Base-by-base conservation (phyloP, 2,329 filamentous ascomycete species). In the Fusarium scirpi region DNA sequence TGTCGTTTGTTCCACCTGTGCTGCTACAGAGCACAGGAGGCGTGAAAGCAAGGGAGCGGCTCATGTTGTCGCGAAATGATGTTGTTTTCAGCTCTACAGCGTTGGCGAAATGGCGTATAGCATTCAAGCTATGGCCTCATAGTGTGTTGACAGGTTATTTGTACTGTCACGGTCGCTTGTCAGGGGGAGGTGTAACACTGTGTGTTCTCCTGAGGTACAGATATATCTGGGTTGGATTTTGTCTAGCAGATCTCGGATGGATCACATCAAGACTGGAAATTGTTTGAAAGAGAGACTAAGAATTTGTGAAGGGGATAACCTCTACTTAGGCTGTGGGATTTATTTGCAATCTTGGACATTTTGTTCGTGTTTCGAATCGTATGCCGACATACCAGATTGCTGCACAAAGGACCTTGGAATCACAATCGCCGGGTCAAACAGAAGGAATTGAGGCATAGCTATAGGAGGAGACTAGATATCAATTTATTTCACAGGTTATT, bases 1-100 rank as follows among this genome's bases (percentile, higher is more conserved):
- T 10, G 34, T 70, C 15, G 51, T 46, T 22, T 70, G 68, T 16
- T 20, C 44, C 13, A 44, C 20, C 20, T 70, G 68, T 24, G 41
- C 45, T 8, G 30, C 44, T 7, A 30, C 29, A 8, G 60, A 65
- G 55, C 34, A 46, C 24, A 52, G 49, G 24, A 57, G 43, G 38
- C 30, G 55, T 15, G 65, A 34, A 10, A 32, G 18, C 6, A 54
- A 59, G 41, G 51, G 41, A 13, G 38, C 54, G 44, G 48, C 24
- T 5, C 45, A 53, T 20, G 22, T 56, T 20, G 22, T 18, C 25
- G 48, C 54, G 15, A 64, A 52, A 44, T 64, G 22, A 68, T 32
- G 20, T 13, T 4, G 24, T 6, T 12, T 5, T 25, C 12, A 22
- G n/a, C 32, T 34, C 6, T 22, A 11, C 6, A 29, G 51, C 25